Evolutionary conservation across 2,329 filamentous ascomycete species (phyloP).

Genomic region (Allantophomopsis cytisporea): DNA sequence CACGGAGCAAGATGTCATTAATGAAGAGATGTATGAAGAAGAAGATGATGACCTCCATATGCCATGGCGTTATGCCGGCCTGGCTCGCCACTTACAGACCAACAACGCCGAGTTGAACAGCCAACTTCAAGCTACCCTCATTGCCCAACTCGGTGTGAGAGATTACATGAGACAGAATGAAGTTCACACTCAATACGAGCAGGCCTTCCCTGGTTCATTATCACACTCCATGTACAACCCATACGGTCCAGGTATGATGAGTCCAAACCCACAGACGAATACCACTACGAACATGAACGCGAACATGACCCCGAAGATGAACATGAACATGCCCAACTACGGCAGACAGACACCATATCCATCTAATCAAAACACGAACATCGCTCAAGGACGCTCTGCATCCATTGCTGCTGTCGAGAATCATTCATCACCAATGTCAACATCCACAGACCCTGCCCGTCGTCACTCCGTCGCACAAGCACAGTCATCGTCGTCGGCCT

Average conservation of each 20-base stretch:
- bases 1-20: slow-evolving; percentile 73
- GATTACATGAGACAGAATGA: slow-evolving; percentile 28
- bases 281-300: slow-evolving; percentile 8
- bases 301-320: slow-evolving; percentile 5
- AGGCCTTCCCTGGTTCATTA: slow-evolving; percentile 7
- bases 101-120: slow-evolving; percentile 10
- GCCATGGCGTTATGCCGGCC: slow-evolving; percentile 39
- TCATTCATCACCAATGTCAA: neutral
- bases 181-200: slow-evolving; percentile 18
- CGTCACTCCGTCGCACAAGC: neutral
- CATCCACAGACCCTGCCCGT: neutral
- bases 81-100: slow-evolving; percentile 11
- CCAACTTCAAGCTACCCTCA: slow-evolving; percentile 30
- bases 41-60: slow-evolving; percentile 57
- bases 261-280: slow-evolving; percentile 14
- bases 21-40: slow-evolving; percentile 94
- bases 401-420: neutral
- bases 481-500: neutral
- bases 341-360: neutral
- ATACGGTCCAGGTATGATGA: slow-evolving; percentile 20
- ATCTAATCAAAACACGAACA: neutral
- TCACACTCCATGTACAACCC: slow-evolving; percentile 11
- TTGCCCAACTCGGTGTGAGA: slow-evolving; percentile 41
- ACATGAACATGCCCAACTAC: neutral
- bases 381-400: neutral